phyloP scores from a whole-genome alignment of 2,329 filamentous ascomycete species.

The Dendryphion nanum region DNA sequence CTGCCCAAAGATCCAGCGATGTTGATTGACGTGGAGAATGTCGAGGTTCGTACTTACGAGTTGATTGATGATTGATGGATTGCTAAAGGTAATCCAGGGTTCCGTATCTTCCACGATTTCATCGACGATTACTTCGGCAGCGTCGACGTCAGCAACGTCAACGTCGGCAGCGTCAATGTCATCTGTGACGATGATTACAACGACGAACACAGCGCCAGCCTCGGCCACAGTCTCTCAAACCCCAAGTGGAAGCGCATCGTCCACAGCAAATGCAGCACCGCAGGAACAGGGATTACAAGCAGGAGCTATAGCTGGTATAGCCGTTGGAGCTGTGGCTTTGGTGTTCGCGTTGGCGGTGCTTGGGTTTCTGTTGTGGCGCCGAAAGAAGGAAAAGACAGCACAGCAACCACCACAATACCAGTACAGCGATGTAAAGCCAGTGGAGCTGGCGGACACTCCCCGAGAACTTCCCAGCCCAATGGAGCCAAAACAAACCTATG shows the following conservation, averaged over 20 bases:
- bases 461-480: neutral
- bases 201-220: neutral
- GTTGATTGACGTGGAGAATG: slow-evolving; percentile 2
- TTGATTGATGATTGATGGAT: neutral
- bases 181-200: neutral
- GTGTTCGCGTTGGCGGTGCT: neutral
- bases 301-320: slow-evolving; percentile 6
- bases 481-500: neutral
- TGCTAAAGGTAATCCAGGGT: slow-evolving; percentile 1
- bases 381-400: neutral
- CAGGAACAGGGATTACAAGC: too few relatives aligned
- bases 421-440: too few relatives aligned
- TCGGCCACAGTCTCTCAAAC: neutral
- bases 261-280: too few relatives aligned
- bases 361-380: slow-evolving; percentile 1
- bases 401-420: too few relatives aligned
- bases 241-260: neutral
- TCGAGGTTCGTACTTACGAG: slow-evolving; percentile 2
- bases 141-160: slow-evolving; percentile 1
- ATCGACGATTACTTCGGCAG: slow-evolving; percentile 2
- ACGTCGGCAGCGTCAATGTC: neutral
- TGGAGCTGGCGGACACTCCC: neutral
- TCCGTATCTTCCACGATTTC: neutral
- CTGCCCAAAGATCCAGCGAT: slow-evolving; percentile 2
- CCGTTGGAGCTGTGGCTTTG: slow-evolving; percentile 1